Percentiles rank a stretch among this genome's conserved stretches.
Evolutionary conservation across 805 yeast genomes (phyloP).

Genomic region (Nakazawaea laoshanensis): DNA sequence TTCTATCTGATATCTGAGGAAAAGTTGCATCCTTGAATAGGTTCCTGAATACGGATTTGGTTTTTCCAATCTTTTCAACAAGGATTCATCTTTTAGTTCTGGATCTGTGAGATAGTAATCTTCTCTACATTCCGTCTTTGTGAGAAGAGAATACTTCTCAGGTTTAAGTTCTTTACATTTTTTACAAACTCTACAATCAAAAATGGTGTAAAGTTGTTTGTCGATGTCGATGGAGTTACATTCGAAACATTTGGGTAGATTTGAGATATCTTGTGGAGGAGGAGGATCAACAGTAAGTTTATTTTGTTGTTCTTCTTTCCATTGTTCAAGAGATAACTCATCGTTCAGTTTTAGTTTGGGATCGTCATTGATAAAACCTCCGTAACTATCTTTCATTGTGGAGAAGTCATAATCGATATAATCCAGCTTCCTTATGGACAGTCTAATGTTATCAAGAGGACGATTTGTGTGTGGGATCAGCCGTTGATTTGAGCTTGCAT

Average conservation of each 20-base stretch:
- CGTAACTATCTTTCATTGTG: constrained; percentile 80
- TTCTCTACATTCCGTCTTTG: constrained; percentile 91
- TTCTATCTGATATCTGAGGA: constrained; percentile 86
- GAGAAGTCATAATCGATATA: constrained; percentile 84
- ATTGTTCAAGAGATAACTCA: constrained; percentile 39
- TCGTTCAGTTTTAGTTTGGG: constrained; percentile 15
- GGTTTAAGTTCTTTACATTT: constrained; percentile 66
- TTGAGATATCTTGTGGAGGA: constrained; percentile 64
- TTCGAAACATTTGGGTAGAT: constrained; percentile 77
- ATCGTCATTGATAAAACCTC: constrained; percentile 66
- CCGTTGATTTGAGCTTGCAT: constrained; percentile 14
- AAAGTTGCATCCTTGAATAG: constrained; percentile 88
- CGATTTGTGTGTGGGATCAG: constrained; percentile 2
- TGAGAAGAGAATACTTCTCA: constrained; percentile 81
- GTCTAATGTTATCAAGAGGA: constrained; percentile 21
- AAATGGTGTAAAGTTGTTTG: constrained; percentile 58
- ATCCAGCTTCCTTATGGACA: constrained; percentile 49
- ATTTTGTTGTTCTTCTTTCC: constrained; percentile 46
- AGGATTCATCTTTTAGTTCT: constrained; percentile 62
- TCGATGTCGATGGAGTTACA: constrained; percentile 81
- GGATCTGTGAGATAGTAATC: constrained; percentile 94
- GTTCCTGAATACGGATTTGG: constrained; percentile 92
- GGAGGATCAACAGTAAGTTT: constrained; percentile 43
- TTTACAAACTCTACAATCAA: constrained; percentile 70
- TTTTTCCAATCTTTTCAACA: constrained; percentile 74